phyloP scores from a whole-genome alignment of 2,329 filamentous ascomycete species.

The Ceratocystis alfenasii region DNA sequence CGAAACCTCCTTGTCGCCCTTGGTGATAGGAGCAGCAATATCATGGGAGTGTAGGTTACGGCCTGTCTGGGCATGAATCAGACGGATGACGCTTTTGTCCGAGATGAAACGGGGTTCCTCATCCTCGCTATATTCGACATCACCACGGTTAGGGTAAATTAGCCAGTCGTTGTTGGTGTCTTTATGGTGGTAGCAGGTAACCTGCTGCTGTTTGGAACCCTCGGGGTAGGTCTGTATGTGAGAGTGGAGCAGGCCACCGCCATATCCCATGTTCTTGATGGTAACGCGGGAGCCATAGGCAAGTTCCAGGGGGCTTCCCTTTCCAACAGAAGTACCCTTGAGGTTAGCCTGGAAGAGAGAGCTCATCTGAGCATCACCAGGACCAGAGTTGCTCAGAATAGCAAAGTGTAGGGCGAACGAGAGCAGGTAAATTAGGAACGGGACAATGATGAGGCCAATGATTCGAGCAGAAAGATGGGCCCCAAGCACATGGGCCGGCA shows the following conservation, averaged over 20 bases:
- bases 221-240: slow-evolving; percentile 95
- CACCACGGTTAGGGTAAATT: slow-evolving; percentile 82
- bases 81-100: slow-evolving; percentile 65
- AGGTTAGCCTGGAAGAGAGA: slow-evolving; percentile 98
- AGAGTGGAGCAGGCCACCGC: slow-evolving; percentile 88
- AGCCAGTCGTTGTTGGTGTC: slow-evolving; percentile 99
- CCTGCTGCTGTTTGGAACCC: slow-evolving; percentile 85
- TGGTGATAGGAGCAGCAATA: slow-evolving; percentile 77
- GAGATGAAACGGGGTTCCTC: slow-evolving; percentile 63
- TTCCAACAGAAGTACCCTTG: slow-evolving; percentile 82
- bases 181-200: slow-evolving; percentile 99
- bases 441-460: slow-evolving; percentile 76
- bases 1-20: slow-evolving; percentile 84
- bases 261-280: slow-evolving; percentile 98
- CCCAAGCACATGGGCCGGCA: slow-evolving; percentile 68
- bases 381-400: slow-evolving; percentile 83
- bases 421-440: slow-evolving; percentile 83
- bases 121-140: slow-evolving; percentile 60
- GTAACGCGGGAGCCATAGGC: slow-evolving; percentile 81
- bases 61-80: slow-evolving; percentile 90
- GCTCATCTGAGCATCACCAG: slow-evolving; percentile 99
- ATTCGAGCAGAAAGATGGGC: slow-evolving; percentile 72
- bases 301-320: slow-evolving; percentile 85
- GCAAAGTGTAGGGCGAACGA: slow-evolving; percentile 93
- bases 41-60: slow-evolving; percentile 94